Conservation (phyloP, 768 basidiomycete species). For the Tulasnella sp. region DNA sequence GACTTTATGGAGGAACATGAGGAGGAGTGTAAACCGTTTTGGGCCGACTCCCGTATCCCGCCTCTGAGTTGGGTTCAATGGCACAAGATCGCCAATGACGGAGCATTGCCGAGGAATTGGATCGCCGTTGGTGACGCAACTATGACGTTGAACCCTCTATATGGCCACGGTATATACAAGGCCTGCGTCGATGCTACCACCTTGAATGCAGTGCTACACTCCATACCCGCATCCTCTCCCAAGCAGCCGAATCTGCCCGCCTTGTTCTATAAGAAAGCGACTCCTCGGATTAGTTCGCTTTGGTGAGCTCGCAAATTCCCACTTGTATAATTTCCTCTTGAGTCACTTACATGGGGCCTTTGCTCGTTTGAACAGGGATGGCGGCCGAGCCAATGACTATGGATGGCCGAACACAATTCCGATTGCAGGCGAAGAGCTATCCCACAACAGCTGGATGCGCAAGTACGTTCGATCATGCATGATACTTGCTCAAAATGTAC, state of each 20-base stretch:
- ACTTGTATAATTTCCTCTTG: background rate
- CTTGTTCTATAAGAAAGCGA: background rate
- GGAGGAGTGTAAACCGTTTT: slow-evolving; percentile 9
- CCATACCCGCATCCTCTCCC: background rate
- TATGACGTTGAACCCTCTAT: slow-evolving; percentile 8
- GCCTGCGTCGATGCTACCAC: background rate
- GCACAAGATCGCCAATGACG: background rate
- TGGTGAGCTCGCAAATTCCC: background rate
- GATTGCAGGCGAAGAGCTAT: background rate
- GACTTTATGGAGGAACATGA: slow-evolving; percentile 14
- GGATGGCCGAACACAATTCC: background rate
- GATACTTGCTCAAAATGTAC: background rate
- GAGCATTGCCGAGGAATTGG: slow-evolving; percentile 3
- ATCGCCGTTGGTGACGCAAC: slow-evolving; percentile 10
- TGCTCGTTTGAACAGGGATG: background rate
- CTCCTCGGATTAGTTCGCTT: background rate
- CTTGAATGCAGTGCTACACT: background rate
- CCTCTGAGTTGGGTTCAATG: background rate
- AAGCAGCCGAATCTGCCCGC: background rate
- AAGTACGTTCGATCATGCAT: background rate
- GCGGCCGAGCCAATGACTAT: slow-evolving; percentile 6
- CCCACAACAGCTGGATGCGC: background rate
- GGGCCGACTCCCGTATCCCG: background rate
- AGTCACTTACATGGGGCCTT: background rate
- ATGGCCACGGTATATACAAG: slow-evolving; percentile 2